phyloP scores from a whole-genome alignment of 1,284 basidiomycete genomes.

The Xerocomus cyaneibrunnescens region DNA sequence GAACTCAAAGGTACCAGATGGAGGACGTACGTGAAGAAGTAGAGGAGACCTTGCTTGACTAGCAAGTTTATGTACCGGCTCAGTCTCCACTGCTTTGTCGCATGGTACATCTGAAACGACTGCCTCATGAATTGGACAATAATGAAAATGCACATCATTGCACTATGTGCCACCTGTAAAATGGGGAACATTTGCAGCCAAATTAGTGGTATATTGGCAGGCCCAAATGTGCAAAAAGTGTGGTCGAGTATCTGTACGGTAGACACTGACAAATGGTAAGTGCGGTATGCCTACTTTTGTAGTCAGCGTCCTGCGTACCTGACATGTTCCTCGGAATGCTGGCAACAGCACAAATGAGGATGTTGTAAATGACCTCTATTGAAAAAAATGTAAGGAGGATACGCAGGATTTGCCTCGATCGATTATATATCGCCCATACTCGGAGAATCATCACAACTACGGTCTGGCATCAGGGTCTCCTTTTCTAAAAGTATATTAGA shows the following conservation, averaged over 20 bases:
- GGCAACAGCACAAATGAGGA: not conserved
- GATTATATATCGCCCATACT: slow-evolving; percentile 4
- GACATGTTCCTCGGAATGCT: not conserved
- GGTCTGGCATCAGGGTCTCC: not conserved
- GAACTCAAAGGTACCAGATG: too few relatives aligned
- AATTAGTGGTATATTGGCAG: not conserved
- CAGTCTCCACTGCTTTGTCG: not conserved
- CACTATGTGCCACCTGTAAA: not conserved
- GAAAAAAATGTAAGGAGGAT: not conserved
- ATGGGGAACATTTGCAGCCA: not conserved
- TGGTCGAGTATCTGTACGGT: not conserved
- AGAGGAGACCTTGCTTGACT: not conserved
- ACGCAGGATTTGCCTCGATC: not conserved
- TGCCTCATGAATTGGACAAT: not conserved
- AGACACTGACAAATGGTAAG: not conserved
- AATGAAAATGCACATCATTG: not conserved
- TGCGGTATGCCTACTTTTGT: too few relatives aligned
- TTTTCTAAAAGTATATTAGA: too few relatives aligned
- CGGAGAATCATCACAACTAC: slow-evolving; percentile 4
- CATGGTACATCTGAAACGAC: not conserved
- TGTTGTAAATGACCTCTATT: not conserved
- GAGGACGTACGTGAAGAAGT: not conserved
- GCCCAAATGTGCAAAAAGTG: not conserved
- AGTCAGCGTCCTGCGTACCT: not conserved
- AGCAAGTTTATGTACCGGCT: not conserved